Percentiles rank a stretch among this genome's conserved stretches.
These are phyloP conservation scores for Metschnikowia dekortorum DNA, from an alignment of 805 yeast genomes.

Conservation along the genomic window DNA sequence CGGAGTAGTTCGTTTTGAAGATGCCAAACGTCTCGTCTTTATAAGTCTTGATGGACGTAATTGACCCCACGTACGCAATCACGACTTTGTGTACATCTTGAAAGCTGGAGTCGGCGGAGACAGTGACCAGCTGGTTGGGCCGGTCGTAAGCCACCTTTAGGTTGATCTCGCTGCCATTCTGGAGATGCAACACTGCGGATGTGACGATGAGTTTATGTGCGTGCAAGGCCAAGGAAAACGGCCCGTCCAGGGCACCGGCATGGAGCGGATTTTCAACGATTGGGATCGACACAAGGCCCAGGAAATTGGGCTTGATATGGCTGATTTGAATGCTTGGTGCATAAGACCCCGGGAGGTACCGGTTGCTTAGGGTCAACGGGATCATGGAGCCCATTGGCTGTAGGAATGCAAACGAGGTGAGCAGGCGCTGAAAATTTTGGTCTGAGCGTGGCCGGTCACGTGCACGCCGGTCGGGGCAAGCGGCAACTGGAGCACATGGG, in stretches of 20 bases:
- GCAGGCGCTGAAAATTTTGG: not conserved
- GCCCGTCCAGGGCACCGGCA: slow-evolving; percentile 5
- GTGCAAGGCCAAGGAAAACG: slow-evolving; percentile 31
- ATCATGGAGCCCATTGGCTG: not conserved
- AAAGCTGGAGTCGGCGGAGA: slow-evolving; percentile 19
- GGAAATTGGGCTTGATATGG: slow-evolving; percentile 46
- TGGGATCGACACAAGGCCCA: slow-evolving; percentile 35
- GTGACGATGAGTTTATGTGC: slow-evolving; percentile 40
- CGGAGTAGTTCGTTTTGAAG: slow-evolving; percentile 62
- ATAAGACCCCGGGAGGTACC: slow-evolving; percentile 36
- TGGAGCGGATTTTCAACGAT: slow-evolving; percentile 22
- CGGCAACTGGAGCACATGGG: not conserved
- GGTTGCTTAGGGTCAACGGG: slow-evolving; percentile 27
- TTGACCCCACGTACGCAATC: slow-evolving; percentile 47
- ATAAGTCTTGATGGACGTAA: slow-evolving; percentile 47
- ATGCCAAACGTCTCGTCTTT: slow-evolving; percentile 59
- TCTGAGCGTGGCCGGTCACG: slow-evolving; percentile 1
- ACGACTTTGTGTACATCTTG: slow-evolving; percentile 9
- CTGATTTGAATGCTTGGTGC: slow-evolving; percentile 34
- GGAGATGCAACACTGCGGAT: slow-evolving; percentile 20
- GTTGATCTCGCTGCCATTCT: slow-evolving; percentile 10
- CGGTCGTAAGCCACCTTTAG: slow-evolving; percentile 38
- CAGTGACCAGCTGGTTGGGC: slow-evolving; percentile 30
- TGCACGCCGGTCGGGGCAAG: not conserved
- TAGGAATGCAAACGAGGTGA: not conserved